Percentiles rank a stretch among this genome's conserved stretches.
phyloP scores from a whole-genome alignment of 208 protist species.

The Porcisia deanei region DNA sequence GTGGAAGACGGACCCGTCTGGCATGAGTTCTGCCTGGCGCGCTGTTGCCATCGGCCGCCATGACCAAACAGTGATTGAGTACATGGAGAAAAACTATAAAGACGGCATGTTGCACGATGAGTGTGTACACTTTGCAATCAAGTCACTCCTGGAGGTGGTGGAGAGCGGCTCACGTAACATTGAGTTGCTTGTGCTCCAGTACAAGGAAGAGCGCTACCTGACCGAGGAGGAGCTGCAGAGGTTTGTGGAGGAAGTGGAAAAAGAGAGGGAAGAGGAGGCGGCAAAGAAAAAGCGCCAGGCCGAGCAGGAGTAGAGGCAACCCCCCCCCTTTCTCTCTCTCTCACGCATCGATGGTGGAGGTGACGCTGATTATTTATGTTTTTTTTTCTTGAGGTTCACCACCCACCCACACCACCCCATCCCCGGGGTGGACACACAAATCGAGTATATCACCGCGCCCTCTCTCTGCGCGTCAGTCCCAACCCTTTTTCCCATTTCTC shows the following conservation, averaged over 20 bases:
- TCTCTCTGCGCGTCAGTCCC: neutral
- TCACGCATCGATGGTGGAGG: neutral
- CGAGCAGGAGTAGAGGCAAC: conserved; percentile 63
- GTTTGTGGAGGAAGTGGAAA: conserved; percentile 83
- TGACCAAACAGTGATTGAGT: conserved; percentile 98
- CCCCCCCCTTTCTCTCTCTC: too few relatives aligned
- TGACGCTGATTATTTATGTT: neutral
- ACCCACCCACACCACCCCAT: neutral
- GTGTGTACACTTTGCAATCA: conserved; percentile 97
- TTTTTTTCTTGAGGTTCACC: neutral
- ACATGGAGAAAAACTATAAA: conserved; percentile 99
- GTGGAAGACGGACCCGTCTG: conserved; percentile 90
- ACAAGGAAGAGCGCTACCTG: conserved; percentile 66
- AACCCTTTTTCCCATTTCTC: neutral
- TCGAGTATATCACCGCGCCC: neutral
- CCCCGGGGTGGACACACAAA: neutral
- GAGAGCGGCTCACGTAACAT: conserved; percentile 93
- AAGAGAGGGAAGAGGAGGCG: conserved; percentile 89
- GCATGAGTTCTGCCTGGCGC: conserved; percentile 84
- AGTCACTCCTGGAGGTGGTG: conserved; percentile 98
- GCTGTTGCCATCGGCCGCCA: conserved; percentile 92
- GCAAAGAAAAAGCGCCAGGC: conserved; percentile 76
- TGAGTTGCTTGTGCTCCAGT: conserved; percentile 85
- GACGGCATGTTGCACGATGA: conserved; percentile 90
- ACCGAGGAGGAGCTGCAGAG: conserved; percentile 78